Evolutionary conservation across 2,329 filamentous ascomycete species (phyloP), one percentile per base, ranked within the genome.

Genomic region (Pleoardoris graminearum): DNA sequence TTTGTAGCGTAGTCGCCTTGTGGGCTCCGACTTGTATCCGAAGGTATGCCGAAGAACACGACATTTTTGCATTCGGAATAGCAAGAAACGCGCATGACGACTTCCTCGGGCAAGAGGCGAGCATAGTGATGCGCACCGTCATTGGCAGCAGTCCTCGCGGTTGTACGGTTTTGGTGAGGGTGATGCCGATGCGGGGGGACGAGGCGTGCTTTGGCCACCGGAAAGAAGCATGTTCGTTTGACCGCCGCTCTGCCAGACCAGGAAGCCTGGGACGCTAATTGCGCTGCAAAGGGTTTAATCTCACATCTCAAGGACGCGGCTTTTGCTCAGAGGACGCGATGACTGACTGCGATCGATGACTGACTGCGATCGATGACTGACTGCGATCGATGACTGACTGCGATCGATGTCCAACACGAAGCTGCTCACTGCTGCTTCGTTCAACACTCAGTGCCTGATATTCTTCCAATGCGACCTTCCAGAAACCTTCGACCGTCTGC

Each of bases 201-300:
- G 41, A 45, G 14, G 41, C 36, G 41, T 39, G 43, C 27, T 19
- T 27, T 23, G 16, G 35, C 22, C 41, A 14, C 10, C 36, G 46
- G 45, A 35, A 33, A 39, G 38, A 33, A 39, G 51, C 45, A 50
- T 50, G 46, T n/a, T 39, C 51, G 47, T 54, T 43, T 54, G 19
- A 41, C 25, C 32, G 45, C 21, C 41, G 37, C 51, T 38, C 39
- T 52, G 53, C 48, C 50, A 44, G 54, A 39, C 41, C 41, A 47
- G 30, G 35, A 58, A 53, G 30, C 57, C 45, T 58, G 61, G 59
- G 49, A 63, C 63, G 56, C 61, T 67, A 65, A 60, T 60, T 55
- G 53, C 54, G 54, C 61, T 55, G 57, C 33, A 54, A 48, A 21
- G 54, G 55, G 56, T 61, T 60, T 63, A 64, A 59, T 56, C 46